Conservation (phyloP, 306 rosid species). For the Casuarina cunninghamiana region DNA sequence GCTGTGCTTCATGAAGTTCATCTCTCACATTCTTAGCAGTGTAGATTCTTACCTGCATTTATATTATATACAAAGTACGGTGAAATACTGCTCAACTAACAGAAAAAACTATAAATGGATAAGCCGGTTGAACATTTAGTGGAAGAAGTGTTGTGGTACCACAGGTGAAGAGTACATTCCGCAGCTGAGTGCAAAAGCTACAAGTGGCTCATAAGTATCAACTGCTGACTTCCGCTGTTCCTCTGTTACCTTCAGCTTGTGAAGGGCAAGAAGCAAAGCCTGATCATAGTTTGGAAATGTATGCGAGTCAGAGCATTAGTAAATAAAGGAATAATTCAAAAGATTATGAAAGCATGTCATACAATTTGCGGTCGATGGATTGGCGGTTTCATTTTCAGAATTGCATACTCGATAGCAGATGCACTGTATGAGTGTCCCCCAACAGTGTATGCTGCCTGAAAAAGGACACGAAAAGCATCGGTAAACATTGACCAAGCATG, state of each 20-base stretch:
- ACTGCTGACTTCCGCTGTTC: constrained; percentile 58
- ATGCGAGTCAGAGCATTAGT: constrained; percentile 23
- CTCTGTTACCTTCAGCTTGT: constrained; percentile 64
- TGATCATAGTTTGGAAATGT: constrained; percentile 26
- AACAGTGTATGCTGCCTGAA: constrained; percentile 69
- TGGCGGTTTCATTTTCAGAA: constrained; percentile 74
- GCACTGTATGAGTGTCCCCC: constrained; percentile 78
- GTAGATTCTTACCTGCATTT: constrained; percentile 57
- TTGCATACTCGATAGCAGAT: constrained; percentile 61
- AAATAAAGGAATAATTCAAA: constrained; percentile 8
- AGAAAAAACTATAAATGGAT: constrained; percentile 2
- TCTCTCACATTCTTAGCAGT: constrained; percentile 54
- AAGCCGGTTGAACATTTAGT: background rate
- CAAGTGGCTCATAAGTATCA: constrained; percentile 51
- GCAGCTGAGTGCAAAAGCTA: constrained; percentile 64
- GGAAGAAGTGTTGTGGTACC: constrained; percentile 36
- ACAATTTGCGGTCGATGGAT: constrained; percentile 80
- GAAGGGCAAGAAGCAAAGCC: constrained; percentile 84
- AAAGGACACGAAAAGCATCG: background rate
- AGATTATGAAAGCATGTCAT: constrained; percentile 21
- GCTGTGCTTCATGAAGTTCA: constrained; percentile 69
- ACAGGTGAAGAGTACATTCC: constrained; percentile 76
- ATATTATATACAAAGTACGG: constrained; percentile 7
- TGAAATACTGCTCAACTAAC: background rate
- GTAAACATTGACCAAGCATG: background rate